Percentiles rank a stretch among this genome's conserved stretches.
These are phyloP conservation scores for Didymellaceae sp. DNA, from an alignment of 2,329 filamentous ascomycete species.

Conservation along the genomic window DNA sequence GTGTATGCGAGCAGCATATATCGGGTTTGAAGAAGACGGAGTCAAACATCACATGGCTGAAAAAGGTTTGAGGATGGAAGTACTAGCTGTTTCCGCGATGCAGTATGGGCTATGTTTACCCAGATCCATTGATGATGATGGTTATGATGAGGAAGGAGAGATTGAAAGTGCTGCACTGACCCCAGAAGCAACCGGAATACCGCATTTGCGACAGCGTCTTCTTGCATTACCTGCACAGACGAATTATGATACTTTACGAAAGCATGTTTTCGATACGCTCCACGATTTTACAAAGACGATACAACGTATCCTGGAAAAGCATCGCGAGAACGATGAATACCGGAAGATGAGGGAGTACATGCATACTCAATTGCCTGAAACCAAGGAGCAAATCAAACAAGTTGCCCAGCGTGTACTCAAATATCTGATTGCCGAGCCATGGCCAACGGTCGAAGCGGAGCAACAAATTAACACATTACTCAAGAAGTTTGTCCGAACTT, in stretches of 20 bases:
- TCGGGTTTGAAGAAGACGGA: conserved; percentile 13
- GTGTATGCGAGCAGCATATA: conserved; percentile 5
- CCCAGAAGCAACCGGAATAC: conserved; percentile 4
- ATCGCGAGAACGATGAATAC: conserved; percentile 11
- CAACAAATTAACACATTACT: not conserved
- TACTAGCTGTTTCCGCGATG: conserved; percentile 10
- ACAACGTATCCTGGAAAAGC: conserved; percentile 4
- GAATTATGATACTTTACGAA: conserved; percentile 8
- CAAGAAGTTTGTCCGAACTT: not conserved
- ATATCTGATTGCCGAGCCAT: not conserved
- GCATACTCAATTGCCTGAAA: not conserved
- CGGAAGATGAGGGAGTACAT: conserved; percentile 13
- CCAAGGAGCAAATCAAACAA: no score
- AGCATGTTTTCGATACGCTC: conserved; percentile 14
- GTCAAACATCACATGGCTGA: not conserved
- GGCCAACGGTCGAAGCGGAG: not conserved
- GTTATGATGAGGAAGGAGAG: not conserved
- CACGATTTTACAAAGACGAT: not conserved
- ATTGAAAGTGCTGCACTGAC: not conserved
- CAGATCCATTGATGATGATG: no score
- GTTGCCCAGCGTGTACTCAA: no score
- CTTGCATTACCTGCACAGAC: conserved; percentile 6
- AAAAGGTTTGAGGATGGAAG: not conserved
- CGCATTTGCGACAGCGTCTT: conserved; percentile 10
- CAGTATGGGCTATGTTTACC: conserved; percentile 3